Evolutionary conservation across 129 eudicot species (phyloP), one percentile per base, ranked within the genome.

Genomic region (Heracleum sosnowskyi): DNA sequence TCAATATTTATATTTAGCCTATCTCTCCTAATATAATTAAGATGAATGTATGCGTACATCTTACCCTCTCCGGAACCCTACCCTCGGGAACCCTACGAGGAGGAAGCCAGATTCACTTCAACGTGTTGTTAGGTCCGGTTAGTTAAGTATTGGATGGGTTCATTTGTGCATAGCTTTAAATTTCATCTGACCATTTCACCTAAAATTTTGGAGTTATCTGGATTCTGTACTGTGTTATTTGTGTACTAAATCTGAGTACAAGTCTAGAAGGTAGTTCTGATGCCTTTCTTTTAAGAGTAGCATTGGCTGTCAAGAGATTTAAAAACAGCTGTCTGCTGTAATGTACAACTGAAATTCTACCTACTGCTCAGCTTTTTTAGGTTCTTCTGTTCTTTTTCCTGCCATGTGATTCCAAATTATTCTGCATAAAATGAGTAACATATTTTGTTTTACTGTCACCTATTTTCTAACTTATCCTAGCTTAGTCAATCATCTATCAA

Each of bases 251-350:
- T 41, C 76, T 73, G 57, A 73, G 33, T 72, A 20, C 4, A 18
- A 24, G 49, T 10, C 31, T 13, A 24, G 31, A 24, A 42, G 34
- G 57, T 11, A 73, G 57, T 12, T 73, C 36, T 73, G 22, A 42
- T 73, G 55, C 2, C 41, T 44, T 72, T 35, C 2, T 37, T 37
- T 70, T 70, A 33, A 37, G 16, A 18, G 47, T 28, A 39, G 47
- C 49, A 72, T 28, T 47, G 76, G 57, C 53, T 73, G 76, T 73
- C 76, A 73, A 26, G 39, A 73, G 76, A 73, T 42, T 41, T 73
- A 36, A 20, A 20, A 12, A 41, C 57, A 42, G 76, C 57, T 73
- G 57, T 73, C 46, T 73, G 55, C 55, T 11, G 53, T 41, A 34
- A 73, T 44, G 35, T 42, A 41, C 35, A 41, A 42, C 37, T 73